Evolutionary conservation across 768 basidiomycete species (phyloP), one percentile per base, ranked within the genome.

Genomic region (Lentinula aciculospora): DNA sequence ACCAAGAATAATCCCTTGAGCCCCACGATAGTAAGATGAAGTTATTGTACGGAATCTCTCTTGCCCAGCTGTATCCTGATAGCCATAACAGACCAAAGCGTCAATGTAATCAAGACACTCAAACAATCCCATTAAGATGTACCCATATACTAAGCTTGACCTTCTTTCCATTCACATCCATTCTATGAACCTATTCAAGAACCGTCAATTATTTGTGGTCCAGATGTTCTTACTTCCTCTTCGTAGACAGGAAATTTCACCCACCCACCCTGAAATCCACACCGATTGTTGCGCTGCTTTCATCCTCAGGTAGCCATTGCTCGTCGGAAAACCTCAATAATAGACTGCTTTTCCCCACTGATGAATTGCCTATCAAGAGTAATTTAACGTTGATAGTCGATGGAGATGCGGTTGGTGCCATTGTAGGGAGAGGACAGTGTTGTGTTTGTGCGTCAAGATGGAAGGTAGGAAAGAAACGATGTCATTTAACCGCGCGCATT

Each of bases 61-160:
- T 70, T 98, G 96, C 0, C 97, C 96, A 50, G 94, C 93, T 0
- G 94, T 96, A 65, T 97, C 93, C 93, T 94, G 64, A n/a, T n/a
- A 13, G 25, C 3, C 44, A 58, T 23, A 57, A 44, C 10, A n/a
- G 21, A 21, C 51, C 21, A 59, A 37, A 15, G 23, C 4, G 47
- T 50, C 54, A 23, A 32, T n/a, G 15, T 6, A 27, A 23, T 53
- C 15, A 17, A 44, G 23, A 19, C 17, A 23, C n/a, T n/a, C 42
- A 19, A 7, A 9, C 7, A 9, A 57, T 25, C 49, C 10, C 47
- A 49, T 21, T 31, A 28, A 25, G n/a, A 71, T 87, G 60, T 64
- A 96, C 95, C 97, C 97, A 99, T 71, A 98, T 96, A 57, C 90
- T 94, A 17, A 99, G 76, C 73, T 98, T 98, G 63, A 92, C 89